Conservation (phyloP, 768 basidiomycete genomes). For the Lentinula lateritia region DNA sequence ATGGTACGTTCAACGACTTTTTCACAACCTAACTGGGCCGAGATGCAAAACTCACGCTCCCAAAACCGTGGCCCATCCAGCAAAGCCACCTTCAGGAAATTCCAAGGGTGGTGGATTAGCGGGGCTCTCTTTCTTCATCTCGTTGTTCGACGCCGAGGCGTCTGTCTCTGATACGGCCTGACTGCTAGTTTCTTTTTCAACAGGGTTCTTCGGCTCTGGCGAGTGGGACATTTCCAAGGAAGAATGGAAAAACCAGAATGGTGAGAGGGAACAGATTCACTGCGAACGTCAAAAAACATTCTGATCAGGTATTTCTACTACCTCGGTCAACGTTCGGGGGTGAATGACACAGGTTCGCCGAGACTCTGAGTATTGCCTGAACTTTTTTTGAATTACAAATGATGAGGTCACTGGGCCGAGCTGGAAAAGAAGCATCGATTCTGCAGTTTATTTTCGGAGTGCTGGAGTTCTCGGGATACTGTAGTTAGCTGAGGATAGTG, state of each 20-base stretch:
- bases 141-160: neutral
- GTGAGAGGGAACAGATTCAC: neutral
- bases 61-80: conserved; percentile 1
- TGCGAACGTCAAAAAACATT: neutral
- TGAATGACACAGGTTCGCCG: neutral
- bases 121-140: neutral
- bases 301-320: neutral
- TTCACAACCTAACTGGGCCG: too few relatives aligned
- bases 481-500: too few relatives aligned
- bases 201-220: neutral
- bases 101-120: neutral
- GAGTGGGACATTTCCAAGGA: neutral
- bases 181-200: neutral
- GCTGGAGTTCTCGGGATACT: neutral
- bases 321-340: neutral
- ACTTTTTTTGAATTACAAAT: neutral
- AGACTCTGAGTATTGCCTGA: neutral
- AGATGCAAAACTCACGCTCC: neutral
- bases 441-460: neutral
- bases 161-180: neutral
- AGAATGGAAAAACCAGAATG: neutral
- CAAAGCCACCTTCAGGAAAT: conserved; percentile 1
- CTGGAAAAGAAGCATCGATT: neutral
- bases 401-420: neutral
- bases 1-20: neutral